Conservation (phyloP, 768 basidiomycete species). For the Xerocomus brunneocitrinus region DNA sequence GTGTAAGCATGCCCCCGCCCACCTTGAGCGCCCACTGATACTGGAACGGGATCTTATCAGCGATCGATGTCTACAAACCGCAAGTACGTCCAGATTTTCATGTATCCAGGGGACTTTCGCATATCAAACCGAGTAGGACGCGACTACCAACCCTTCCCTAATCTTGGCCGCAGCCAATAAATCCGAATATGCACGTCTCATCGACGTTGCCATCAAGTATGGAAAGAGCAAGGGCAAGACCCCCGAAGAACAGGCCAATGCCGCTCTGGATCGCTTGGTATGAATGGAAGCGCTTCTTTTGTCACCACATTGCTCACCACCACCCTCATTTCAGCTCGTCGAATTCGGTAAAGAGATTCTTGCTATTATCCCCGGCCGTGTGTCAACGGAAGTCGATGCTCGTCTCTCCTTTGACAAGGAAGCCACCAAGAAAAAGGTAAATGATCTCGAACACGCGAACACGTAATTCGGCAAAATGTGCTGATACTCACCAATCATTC, state of each 20-base stretch:
- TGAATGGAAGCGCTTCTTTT: slow-evolving; percentile 30
- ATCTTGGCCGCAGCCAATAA: slow-evolving; percentile 93
- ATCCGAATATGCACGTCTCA: slow-evolving; percentile 74
- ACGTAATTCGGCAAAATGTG: slow-evolving; percentile 21
- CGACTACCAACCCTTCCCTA: slow-evolving; percentile 95
- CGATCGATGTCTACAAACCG: slow-evolving; percentile 95
- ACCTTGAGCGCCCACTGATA: slow-evolving; percentile 18
- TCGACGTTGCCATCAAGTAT: slow-evolving; percentile 67
- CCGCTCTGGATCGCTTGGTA: slow-evolving; percentile 87
- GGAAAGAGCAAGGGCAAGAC: slow-evolving; percentile 80
- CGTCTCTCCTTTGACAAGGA: slow-evolving; percentile 95
- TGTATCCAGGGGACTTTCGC: slow-evolving; percentile 4
- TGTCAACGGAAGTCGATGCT: slow-evolving; percentile 98
- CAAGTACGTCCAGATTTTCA: slow-evolving; percentile 46
- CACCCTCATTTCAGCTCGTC: slow-evolving; percentile 61
- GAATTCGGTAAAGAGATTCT: slow-evolving; percentile 98
- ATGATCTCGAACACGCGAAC: slow-evolving; percentile 12
- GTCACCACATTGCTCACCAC: slow-evolving; percentile 8
- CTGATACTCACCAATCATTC: slow-evolving; percentile 7
- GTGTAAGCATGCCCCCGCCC: slow-evolving; percentile 37
- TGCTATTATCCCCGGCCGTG: slow-evolving; percentile 92
- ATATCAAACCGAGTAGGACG: slow-evolving; percentile 55
- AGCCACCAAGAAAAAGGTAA: slow-evolving; percentile 82
- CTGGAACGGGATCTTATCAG: slow-evolving; percentile 39
- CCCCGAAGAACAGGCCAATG: slow-evolving; percentile 68